Evolutionary conservation across 495 filamentous ascomycete species (phyloP), one percentile per base, ranked within the genome.

Genomic region (Hypoxylon subgilvum): DNA sequence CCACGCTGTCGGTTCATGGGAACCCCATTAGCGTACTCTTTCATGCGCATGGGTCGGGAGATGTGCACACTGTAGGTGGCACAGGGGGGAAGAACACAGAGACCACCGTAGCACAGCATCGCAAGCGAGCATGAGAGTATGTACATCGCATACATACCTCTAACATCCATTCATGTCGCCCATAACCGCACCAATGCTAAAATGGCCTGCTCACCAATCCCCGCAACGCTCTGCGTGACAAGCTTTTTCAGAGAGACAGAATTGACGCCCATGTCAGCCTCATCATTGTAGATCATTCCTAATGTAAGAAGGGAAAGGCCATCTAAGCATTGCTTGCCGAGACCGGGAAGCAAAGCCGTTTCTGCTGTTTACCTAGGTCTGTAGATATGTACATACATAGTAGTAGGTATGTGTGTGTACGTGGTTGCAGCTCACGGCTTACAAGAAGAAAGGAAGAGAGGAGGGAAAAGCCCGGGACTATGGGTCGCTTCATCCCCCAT

Each of bases 41-140:
- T 57, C 4, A 58, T 49, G 25, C 27, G 44, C 60, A 57, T 63
- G 60, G 44, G 50, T 40, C 54, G 49, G 44, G 49, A 55, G 55
- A 54, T 45, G 50, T 49, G 8, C 8, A 8, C n/a, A n/a, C n/a
- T 27, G 61, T 34, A 54, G 53, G 54, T 55, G 51, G 44, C 39
- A 59, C 61, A 35, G 41, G 44, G 25, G 25, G 51, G 30, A 52
- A 36, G 35, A 54, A 27, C 61, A 59, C 38, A 35, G 45, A 44
- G 32, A 43, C 44, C 39, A 59, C 27, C 28, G 54, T 64, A 54
- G 41, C 61, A 64, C 61, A 40, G 25, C 61, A 40, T 59, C 50
- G 51, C 49, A 64, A 55, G 61, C 61, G 54, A 64, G 16, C 21
- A 46, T 23, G 7, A 27, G 36, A 40, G 39, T 47, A 63, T n/a